A percentile compares a stretch with the other conserved stretches of the same genome.
Conservation (phyloP, 1,284 basidiomycete species). For the Marasmius fiardii region DNA sequence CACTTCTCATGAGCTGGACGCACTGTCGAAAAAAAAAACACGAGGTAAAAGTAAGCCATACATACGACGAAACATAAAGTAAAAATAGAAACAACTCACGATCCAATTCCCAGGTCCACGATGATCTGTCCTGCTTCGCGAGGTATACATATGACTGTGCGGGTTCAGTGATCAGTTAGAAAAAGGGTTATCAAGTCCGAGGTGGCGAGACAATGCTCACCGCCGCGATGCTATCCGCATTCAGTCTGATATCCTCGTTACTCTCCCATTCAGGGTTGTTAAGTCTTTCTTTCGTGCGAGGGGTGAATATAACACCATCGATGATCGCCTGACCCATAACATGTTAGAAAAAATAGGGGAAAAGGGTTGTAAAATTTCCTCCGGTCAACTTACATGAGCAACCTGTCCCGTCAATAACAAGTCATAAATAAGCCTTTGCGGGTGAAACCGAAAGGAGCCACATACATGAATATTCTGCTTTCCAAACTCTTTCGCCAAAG, state of each 20-base stretch:
- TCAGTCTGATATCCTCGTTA: slow-evolving; percentile 46
- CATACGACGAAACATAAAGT: too few relatives aligned
- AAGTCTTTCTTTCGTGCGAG: slow-evolving; percentile 27
- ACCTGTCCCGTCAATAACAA: slow-evolving; percentile 34
- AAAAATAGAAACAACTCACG: slow-evolving; percentile 22
- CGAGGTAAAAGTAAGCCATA: not conserved
- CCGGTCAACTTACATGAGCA: slow-evolving; percentile 57
- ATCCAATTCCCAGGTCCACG: slow-evolving; percentile 53
- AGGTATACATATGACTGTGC: slow-evolving; percentile 39
- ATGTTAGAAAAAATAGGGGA: not conserved
- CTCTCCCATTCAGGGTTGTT: slow-evolving; percentile 38
- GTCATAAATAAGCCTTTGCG: not conserved
- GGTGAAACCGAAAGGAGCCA: slow-evolving; percentile 7
- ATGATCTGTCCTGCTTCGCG: slow-evolving; percentile 39
- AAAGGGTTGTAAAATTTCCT: too few relatives aligned
- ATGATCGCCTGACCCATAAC: slow-evolving; percentile 46
- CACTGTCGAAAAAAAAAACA: slow-evolving; percentile 23
- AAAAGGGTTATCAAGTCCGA: slow-evolving; percentile 17
- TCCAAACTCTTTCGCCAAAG: slow-evolving; percentile 76
- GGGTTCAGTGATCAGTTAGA: not conserved
- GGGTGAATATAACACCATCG: slow-evolving; percentile 61
- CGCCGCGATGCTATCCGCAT: slow-evolving; percentile 64
- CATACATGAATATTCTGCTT: slow-evolving; percentile 75
- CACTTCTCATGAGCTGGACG: slow-evolving; percentile 45
- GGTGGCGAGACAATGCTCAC: too few relatives aligned